Conservation (phyloP, 345 rosid species). For the Psidium friedrichsthalianum region DNA sequence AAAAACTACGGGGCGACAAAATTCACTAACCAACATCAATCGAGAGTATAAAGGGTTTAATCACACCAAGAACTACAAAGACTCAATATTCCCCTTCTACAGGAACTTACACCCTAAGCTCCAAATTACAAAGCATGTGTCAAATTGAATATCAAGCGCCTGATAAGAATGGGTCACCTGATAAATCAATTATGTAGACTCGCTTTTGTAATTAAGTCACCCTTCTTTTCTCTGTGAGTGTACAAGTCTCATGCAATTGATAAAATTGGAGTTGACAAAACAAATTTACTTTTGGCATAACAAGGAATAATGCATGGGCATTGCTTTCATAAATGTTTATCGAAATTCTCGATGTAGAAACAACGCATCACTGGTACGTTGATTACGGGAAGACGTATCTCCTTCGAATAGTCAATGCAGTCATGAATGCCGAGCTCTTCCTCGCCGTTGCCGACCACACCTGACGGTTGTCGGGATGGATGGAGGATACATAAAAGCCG, state of each 20-base stretch:
- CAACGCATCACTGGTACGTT: background rate
- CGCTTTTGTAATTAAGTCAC: background rate
- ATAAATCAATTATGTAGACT: background rate
- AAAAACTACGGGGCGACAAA: background rate
- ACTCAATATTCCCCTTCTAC: background rate
- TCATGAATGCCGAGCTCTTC: slow-evolving; percentile 13
- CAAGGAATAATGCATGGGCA: background rate
- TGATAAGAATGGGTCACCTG: background rate
- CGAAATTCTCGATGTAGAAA: background rate
- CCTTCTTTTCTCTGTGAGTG: background rate
- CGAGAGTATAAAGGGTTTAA: too few relatives aligned
- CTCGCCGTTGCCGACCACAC: slow-evolving; percentile 15
- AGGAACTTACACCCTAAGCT: too few relatives aligned
- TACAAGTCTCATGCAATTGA: background rate
- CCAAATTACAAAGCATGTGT: too few relatives aligned
- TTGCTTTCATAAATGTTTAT: background rate
- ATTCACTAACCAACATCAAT: too few relatives aligned
- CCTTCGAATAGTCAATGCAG: slow-evolving; percentile 18
- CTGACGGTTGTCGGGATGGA: slow-evolving; percentile 17
- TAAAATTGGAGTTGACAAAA: background rate
- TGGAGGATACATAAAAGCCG: slow-evolving; percentile 17
- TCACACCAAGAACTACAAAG: too few relatives aligned
- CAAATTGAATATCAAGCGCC: background rate
- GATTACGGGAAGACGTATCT: slow-evolving; percentile 19
- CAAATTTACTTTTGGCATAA: background rate